Conservation (phyloP, 208 protist genomes). For the Trypanosoma theileri region DNA sequence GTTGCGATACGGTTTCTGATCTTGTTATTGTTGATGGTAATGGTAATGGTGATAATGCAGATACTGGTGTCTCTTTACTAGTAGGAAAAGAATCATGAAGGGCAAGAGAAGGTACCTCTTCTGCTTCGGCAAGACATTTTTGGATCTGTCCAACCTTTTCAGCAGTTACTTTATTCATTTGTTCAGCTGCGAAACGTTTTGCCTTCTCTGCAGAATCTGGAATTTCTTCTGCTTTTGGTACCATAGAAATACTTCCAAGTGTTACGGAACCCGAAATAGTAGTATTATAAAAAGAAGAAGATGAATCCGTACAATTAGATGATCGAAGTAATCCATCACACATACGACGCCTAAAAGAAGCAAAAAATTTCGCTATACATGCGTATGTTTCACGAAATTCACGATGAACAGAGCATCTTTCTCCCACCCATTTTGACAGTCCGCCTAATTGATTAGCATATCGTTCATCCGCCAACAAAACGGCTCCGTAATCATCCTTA, state of each 20-base stretch:
- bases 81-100: not conserved
- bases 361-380: constrained; percentile 68
- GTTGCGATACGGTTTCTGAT: not conserved
- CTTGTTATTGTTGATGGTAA: not conserved
- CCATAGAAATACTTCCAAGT: not conserved
- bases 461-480: constrained; percentile 96
- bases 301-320: not conserved
- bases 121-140: constrained; percentile 13
- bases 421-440: constrained; percentile 73
- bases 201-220: constrained; percentile 30
- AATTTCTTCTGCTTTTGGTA: not conserved
- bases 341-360: constrained; percentile 16
- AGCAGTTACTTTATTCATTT: constrained; percentile 1
- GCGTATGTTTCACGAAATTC: constrained; percentile 76
- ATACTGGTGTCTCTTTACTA: not conserved
- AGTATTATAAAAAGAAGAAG: not conserved
- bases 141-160: constrained; percentile 15
- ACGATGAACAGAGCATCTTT: constrained; percentile 35
- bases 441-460: constrained; percentile 47
- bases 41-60: not conserved
- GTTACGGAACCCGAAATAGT: not conserved
- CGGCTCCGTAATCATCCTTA: constrained; percentile 94
- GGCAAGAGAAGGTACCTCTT: constrained; percentile 2
- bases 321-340: not conserved
- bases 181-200: constrained; percentile 34